Percentiles rank a stretch among this genome's conserved stretches.
Conservation (phyloP, 2,329 filamentous ascomycete genomes). For the Dactylellina sp. region DNA sequence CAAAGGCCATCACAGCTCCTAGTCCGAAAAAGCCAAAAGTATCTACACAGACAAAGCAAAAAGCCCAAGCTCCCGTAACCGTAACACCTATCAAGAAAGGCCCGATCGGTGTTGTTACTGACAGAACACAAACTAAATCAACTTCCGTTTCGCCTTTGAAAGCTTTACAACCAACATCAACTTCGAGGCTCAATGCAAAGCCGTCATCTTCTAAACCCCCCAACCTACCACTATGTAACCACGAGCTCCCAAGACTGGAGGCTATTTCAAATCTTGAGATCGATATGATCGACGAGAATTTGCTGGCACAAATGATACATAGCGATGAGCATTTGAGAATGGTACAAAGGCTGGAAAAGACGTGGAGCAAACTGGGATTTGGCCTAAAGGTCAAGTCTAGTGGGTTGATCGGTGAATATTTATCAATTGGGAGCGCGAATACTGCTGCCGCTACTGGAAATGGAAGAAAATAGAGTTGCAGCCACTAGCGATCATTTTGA, state of each 20-base stretch:
- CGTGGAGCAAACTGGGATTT: slow-evolving; percentile 35
- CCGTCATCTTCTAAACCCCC: background rate
- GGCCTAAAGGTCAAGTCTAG: slow-evolving; percentile 21
- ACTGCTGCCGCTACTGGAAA: background rate
- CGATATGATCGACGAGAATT: slow-evolving; percentile 33
- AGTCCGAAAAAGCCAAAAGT: slow-evolving; percentile 11
- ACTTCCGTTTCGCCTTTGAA: slow-evolving; percentile 2
- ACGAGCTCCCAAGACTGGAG: slow-evolving; percentile 1
- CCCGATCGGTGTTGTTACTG: no score
- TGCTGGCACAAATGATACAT: slow-evolving; percentile 42
- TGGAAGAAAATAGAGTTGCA: background rate
- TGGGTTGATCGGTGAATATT: background rate
- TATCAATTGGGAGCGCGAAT: background rate
- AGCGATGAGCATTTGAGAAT: slow-evolving; percentile 52
- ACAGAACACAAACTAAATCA: background rate
- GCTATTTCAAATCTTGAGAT: slow-evolving; percentile 9
- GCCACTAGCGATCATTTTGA: no score
- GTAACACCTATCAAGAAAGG: background rate
- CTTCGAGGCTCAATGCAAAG: slow-evolving; percentile 23
- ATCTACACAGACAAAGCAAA: background rate
- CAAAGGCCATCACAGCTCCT: background rate
- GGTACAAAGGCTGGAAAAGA: slow-evolving; percentile 45
- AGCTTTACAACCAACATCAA: slow-evolving; percentile 8
- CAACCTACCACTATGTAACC: background rate
- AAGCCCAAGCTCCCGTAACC: background rate